Percentiles rank a stretch among this genome's conserved stretches.
Evolutionary conservation across 78 protist species (phyloP).

Genomic region (Isochrysis galbana): DNA sequence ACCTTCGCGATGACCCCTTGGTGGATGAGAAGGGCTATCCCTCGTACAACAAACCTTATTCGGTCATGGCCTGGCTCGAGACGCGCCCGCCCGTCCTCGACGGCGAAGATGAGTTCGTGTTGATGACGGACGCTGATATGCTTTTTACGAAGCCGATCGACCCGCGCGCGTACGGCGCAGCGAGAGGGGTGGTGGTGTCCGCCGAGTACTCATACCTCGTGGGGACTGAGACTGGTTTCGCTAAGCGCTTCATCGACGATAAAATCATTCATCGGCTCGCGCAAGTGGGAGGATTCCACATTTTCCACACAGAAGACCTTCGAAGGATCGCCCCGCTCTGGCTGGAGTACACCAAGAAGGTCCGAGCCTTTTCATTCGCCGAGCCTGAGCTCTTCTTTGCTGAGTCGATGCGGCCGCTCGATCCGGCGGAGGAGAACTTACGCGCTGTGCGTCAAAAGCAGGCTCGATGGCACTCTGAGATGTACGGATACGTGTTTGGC

Average conservation of each 20-base stretch:
- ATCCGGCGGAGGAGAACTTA: no score
- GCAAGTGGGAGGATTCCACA: slow-evolving; percentile 26
- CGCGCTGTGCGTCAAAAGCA: not conserved
- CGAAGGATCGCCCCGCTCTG: not conserved
- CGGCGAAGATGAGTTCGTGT: not conserved
- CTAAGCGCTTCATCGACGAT: not conserved
- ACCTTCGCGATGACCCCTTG: slow-evolving; percentile 8
- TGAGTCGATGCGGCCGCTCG: not conserved
- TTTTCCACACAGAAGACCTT: slow-evolving; percentile 3
- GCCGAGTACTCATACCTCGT: slow-evolving; percentile 30
- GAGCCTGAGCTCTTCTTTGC: not conserved
- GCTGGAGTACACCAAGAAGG: slow-evolving; percentile 16
- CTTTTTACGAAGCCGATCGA: not conserved
- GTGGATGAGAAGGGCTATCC: slow-evolving; percentile 21
- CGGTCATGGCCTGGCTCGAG: not conserved
- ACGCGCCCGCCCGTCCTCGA: not conserved
- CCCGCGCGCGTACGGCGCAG: not conserved
- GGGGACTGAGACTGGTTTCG: not conserved
- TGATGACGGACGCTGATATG: slow-evolving; percentile 19
- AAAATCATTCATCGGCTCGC: not conserved
- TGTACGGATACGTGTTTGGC: slow-evolving; percentile 21
- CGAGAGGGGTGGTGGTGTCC: not conserved
- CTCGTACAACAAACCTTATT: slow-evolving; percentile 18
- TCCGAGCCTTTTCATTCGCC: not conserved
- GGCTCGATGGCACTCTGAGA: not conserved